Percentiles rank a stretch among this genome's conserved stretches.
Conservation (phyloP, 352 stramenopile genomes). For the Globisporangium apiculatum region DNA sequence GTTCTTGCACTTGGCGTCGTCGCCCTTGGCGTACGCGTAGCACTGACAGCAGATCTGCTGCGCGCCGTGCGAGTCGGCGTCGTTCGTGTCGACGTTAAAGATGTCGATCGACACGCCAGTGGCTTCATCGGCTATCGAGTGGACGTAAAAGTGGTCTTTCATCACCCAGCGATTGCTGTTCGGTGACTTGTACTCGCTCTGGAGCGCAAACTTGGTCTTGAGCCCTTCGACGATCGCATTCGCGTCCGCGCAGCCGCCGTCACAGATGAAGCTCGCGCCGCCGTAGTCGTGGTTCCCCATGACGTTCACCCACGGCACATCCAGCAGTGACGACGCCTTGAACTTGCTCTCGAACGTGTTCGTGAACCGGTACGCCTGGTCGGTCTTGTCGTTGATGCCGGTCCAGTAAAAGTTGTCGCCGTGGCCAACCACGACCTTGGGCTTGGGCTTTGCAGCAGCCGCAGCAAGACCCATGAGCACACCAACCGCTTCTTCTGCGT, state of each 20-base stretch:
- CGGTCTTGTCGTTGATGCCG: constrained; percentile 34
- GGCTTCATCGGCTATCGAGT: constrained; percentile 47
- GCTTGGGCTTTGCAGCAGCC: constrained; percentile 22
- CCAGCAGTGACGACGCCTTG: constrained; percentile 34
- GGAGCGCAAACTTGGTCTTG: constrained; percentile 14
- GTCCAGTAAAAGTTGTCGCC: constrained; percentile 72
- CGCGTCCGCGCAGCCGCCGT: constrained; percentile 14
- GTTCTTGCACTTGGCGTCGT: constrained; percentile 46
- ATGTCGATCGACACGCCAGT: constrained; percentile 74
- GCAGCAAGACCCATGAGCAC: constrained; percentile 54
- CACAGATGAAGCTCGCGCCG: constrained; percentile 50
- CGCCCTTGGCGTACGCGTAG: constrained; percentile 58
- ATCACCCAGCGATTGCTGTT: constrained; percentile 80
- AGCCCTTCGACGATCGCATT: constrained; percentile 9
- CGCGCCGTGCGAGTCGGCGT: constrained; percentile 50
- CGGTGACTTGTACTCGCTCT: constrained; percentile 73
- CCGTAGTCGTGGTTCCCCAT: constrained; percentile 73
- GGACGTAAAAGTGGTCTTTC: constrained; percentile 76
- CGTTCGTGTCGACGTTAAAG: constrained; percentile 84
- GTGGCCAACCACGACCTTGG: constrained; percentile 57
- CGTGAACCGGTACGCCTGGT: constrained; percentile 40
- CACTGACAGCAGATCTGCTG: constrained; percentile 80
- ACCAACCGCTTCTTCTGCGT: constrained; percentile 59
- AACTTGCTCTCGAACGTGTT: constrained; percentile 55
- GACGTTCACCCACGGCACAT: constrained; percentile 53